Base-by-base conservation (phyloP, 202 grass and related monocot genomes). In the Panicum virgatum region DNA sequence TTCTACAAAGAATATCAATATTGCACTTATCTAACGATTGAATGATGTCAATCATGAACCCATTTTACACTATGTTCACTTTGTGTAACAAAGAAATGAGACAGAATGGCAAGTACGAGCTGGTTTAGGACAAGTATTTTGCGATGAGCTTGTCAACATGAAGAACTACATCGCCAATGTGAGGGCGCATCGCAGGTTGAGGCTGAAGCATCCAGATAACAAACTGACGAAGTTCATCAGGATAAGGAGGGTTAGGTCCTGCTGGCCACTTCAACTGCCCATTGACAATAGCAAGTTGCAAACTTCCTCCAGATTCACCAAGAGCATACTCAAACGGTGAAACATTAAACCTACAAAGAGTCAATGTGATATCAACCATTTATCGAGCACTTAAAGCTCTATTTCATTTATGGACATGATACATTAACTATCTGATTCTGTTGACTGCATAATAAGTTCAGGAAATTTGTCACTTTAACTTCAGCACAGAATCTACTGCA, bases 321-420 rank as follows among this genome's bases (percentile, higher is more conserved):
- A 96, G 83, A 39, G 78, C 91, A 42, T 96, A 93, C 62, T 96
- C 91, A 54, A 99, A 99, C 44, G 96, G 96, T 65, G 96, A 99
- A 82, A 89, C 89, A 76, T 87, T 81, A 22, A 96, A 96, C 91
- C 96, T 96, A 60, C 6, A 67, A 85, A 48, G 10, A 78, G 71
- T 44, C 1, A 39, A 83, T 58, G 7, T 64, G 45, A 53, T 89
- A 85, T 46, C 64, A 71, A 3, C 14, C 4, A 50, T 66, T 80
- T 47, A 38, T 61, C 12, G 2, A 86, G 44, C 18, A 77, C 25
- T 57, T 34, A 50, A 5, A 39, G 6, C 47, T 62, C 0, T 34
- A 26, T 58, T 66, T 48, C 50, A 65, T 48, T 5, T 25, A 18
- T 46, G 45, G n/a, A 54, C 6, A 3, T 42, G 54, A 25, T 61